Evolutionary conservation across 1,139 yeast species (phyloP).

Genomic region (Kodamaea sp.): DNA sequence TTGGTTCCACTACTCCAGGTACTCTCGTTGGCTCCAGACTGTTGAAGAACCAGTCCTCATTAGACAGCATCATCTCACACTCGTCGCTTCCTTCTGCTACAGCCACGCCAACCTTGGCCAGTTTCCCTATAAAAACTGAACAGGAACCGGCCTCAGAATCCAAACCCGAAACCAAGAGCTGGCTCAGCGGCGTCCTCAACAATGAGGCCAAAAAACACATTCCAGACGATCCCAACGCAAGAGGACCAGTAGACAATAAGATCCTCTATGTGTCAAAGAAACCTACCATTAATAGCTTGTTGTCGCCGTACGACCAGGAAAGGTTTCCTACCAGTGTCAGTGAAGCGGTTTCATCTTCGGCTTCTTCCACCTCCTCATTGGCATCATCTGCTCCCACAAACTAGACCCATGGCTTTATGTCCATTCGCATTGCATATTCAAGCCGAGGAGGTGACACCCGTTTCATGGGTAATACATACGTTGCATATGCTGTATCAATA

Average conservation of each 20-base stretch:
- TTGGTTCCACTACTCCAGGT: conserved; percentile 5
- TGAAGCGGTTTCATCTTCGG: conserved; percentile 4
- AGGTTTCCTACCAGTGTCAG: conserved; percentile 15
- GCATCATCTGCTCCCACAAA: conserved; percentile 6
- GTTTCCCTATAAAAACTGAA: conserved; percentile 1
- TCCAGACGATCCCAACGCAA: conserved; percentile 1
- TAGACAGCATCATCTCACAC: conserved; percentile 7
- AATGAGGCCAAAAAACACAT: conserved; percentile 4
- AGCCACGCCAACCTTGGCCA: not conserved
- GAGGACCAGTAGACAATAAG: conserved; percentile 1
- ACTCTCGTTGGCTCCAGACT: not conserved
- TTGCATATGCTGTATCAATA: too few species aligned
- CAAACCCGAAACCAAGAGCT: conserved; percentile 11
- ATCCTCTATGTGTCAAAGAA: conserved; percentile 22
- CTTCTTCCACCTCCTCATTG: conserved; percentile 8
- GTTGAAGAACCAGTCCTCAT: conserved; percentile 5
- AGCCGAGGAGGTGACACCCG: too few species aligned
- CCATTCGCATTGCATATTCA: too few species aligned
- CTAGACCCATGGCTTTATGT: too few species aligned
- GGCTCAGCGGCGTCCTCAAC: conserved; percentile 17
- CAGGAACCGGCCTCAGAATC: not conserved
- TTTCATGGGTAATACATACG: too few species aligned
- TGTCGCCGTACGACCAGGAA: conserved; percentile 31
- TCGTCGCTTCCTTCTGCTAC: not conserved
- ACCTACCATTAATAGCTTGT: conserved; percentile 39